phyloP scores from a whole-genome alignment of 805 yeast genomes.

The Yarrowia osloensis region DNA sequence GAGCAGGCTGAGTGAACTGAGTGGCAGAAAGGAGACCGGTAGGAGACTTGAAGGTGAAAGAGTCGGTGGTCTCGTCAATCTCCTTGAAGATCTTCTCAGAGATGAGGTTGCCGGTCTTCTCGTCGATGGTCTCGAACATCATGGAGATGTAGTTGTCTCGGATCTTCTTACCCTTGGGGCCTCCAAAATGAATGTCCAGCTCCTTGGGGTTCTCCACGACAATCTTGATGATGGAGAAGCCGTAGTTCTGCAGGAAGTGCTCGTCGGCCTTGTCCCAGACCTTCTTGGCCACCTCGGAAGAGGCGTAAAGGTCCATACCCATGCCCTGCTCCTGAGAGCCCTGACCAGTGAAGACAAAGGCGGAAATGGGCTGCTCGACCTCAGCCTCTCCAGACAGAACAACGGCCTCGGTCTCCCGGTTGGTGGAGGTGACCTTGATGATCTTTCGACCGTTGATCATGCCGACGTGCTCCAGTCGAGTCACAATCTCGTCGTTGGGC shows the following conservation, averaged over 20 bases:
- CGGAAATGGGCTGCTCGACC: constrained; percentile 95
- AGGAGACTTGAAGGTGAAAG: constrained; percentile 87
- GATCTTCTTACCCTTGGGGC: constrained; percentile 93
- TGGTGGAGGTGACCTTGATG: constrained; percentile 85
- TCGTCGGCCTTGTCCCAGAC: constrained; percentile 98
- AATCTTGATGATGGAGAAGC: constrained; percentile 94
- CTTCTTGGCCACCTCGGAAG: constrained; percentile 85
- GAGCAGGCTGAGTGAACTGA: constrained; percentile 98
- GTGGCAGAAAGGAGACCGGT: constrained; percentile 96
- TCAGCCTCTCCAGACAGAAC: constrained; percentile 96
- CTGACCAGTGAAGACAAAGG: constrained; percentile 98
- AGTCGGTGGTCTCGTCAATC: constrained; percentile 76
- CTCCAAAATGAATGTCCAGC: constrained; percentile 95
- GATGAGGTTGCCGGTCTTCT: constrained; percentile 69
- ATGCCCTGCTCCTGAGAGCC: constrained; percentile 99
- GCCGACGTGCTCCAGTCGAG: constrained; percentile 91
- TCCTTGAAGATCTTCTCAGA: constrained; percentile 95
- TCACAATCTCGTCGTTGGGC: constrained; percentile 87
- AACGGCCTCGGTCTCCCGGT: constrained; percentile 71
- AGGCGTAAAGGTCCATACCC: constrained; percentile 98
- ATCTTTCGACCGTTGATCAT: constrained; percentile 99
- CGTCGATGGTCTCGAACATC: constrained; percentile 95
- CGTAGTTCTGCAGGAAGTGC: constrained; percentile 91
- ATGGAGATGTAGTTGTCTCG: constrained; percentile 92
- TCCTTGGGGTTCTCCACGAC: constrained; percentile 95